phyloP scores from a whole-genome alignment of 306 rosid species.

The Lathyrus sativus region DNA sequence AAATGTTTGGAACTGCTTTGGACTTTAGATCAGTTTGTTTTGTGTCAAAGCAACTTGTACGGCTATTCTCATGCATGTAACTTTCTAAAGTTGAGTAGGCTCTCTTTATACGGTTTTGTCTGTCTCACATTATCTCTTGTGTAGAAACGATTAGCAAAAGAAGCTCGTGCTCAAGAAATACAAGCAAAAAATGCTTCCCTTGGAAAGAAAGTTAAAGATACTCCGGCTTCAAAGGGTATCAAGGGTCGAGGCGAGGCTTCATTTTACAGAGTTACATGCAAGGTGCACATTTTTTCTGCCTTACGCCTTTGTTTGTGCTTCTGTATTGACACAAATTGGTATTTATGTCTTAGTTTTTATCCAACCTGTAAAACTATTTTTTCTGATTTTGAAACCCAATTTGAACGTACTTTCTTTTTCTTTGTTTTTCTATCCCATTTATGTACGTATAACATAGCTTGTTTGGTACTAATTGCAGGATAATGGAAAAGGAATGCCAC shows the following conservation, averaged over 20 bases:
- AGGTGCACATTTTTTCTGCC: slow-evolving; percentile 53
- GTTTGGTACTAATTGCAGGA: slow-evolving; percentile 58
- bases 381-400: slow-evolving; percentile 31
- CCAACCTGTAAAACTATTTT: neutral
- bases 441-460: slow-evolving; percentile 12
- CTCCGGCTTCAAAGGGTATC: slow-evolving; percentile 58
- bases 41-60: neutral
- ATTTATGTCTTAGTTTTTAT: slow-evolving; percentile 24
- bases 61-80: neutral
- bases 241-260: slow-evolving; percentile 96
- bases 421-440: slow-evolving; percentile 31
- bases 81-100: slow-evolving; percentile 5
- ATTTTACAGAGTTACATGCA: slow-evolving; percentile 90
- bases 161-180: slow-evolving; percentile 81
- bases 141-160: slow-evolving; percentile 85
- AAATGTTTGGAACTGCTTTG: neutral
- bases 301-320: slow-evolving; percentile 34
- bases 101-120: slow-evolving; percentile 13
- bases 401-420: slow-evolving; percentile 21
- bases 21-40: neutral
- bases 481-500: slow-evolving; percentile 98
- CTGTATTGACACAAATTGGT: slow-evolving; percentile 18
- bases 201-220: slow-evolving; percentile 82
- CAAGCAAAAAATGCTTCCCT: slow-evolving; percentile 77
- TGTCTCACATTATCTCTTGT: slow-evolving; percentile 29